Conservation (phyloP, 192 early-diverging fungal species). For the Umbelopsis sp. region DNA sequence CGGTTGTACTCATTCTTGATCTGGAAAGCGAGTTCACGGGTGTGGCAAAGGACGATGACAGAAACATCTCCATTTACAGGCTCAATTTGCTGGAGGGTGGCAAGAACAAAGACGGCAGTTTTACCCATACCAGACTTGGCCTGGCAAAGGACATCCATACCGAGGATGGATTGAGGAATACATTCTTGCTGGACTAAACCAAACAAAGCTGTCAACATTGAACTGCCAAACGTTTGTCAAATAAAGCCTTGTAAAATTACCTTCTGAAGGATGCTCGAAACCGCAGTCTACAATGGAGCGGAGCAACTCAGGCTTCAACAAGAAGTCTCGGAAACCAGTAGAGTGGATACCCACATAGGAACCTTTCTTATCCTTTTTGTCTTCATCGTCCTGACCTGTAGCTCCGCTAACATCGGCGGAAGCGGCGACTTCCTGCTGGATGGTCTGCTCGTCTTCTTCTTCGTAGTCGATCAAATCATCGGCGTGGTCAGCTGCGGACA, state of each 20-base stretch:
- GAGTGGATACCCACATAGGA: constrained; percentile 98
- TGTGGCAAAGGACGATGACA: constrained; percentile 96
- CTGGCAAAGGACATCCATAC: constrained; percentile 97
- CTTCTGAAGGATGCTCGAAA: constrained; percentile 99
- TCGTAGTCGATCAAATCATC: constrained; percentile 98
- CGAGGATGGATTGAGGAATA: constrained; percentile 95
- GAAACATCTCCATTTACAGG: constrained; percentile 77
- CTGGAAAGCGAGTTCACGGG: constrained; percentile 97
- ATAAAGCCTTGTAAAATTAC: constrained; percentile 39
- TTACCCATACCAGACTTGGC: constrained; percentile 99
- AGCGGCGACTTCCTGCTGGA: constrained; percentile 50
- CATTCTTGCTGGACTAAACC: constrained; percentile 93
- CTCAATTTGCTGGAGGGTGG: constrained; percentile 92
- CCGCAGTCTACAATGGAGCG: constrained; percentile 97
- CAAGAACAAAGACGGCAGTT: constrained; percentile 97
- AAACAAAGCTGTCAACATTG: neutral
- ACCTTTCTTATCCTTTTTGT: constrained; percentile 91
- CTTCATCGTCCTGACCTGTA: constrained; percentile 52
- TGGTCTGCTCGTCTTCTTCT: constrained; percentile 85
- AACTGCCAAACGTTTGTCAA: too few species aligned
- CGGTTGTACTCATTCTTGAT: constrained; percentile 97
- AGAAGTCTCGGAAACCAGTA: constrained; percentile 97
- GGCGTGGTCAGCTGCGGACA: constrained; percentile 64
- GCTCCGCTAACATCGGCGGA: constrained; percentile 40
- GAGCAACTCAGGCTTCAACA: constrained; percentile 94